Percentiles rank a stretch among this genome's conserved stretches.
These are phyloP conservation scores for Diphasiastrum complanatum DNA, from an alignment of 83 land plant species.

Conservation along the genomic window DNA sequence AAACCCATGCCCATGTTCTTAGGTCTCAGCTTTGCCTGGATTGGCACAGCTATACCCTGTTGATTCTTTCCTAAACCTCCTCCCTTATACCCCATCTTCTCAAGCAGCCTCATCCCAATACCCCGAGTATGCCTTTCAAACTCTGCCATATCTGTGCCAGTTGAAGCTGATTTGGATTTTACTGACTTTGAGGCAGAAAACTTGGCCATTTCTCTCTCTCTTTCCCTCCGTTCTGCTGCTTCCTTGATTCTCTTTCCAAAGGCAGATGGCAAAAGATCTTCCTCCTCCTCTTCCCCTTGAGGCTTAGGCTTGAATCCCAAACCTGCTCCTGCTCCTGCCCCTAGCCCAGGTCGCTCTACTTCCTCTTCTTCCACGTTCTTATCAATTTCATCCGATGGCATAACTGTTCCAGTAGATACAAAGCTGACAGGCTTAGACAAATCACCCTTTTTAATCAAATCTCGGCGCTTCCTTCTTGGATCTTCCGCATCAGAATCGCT, in stretches of 20 bases:
- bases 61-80: slow-evolving; percentile 88
- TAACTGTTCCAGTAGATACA: slow-evolving; percentile 70
- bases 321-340: too few species aligned
- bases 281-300: slow-evolving; percentile 26
- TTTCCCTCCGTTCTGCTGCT: slow-evolving; percentile 52
- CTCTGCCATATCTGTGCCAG: slow-evolving; percentile 27
- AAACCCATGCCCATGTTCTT: slow-evolving; percentile 97
- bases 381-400: slow-evolving; percentile 69
- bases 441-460: slow-evolving; percentile 40
- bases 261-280: slow-evolving; percentile 52
- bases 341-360: slow-evolving; percentile 13
- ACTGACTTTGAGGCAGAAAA: slow-evolving; percentile 11
- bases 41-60: slow-evolving; percentile 80
- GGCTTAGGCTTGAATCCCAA: slow-evolving; percentile 10
- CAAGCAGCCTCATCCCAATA: slow-evolving; percentile 70
- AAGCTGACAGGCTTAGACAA: slow-evolving; percentile 73
- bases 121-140: slow-evolving; percentile 86
- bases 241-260: slow-evolving; percentile 81
- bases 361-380: slow-evolving; percentile 27
- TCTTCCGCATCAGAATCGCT: slow-evolving; percentile 53
- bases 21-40: slow-evolving; percentile 78
- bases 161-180: background rate
- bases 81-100: slow-evolving; percentile 88
- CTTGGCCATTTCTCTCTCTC: slow-evolving; percentile 56
- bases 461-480: slow-evolving; percentile 28